These are phyloP conservation scores for Boletus pseudopeckii DNA, from an alignment of 768 basidiomycete species.

Conservation along the genomic window DNA sequence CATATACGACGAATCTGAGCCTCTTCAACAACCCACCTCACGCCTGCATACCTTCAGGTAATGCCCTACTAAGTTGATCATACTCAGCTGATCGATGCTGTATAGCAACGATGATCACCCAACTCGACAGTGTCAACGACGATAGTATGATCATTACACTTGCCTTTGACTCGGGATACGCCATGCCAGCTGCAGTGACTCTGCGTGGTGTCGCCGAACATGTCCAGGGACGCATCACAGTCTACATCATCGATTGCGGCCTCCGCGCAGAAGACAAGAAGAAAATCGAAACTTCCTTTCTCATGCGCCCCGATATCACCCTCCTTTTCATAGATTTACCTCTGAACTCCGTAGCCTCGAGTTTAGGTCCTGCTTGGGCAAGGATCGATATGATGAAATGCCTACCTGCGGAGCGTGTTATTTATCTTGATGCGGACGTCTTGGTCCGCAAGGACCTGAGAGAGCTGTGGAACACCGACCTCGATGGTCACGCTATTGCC, in stretches of 20 bases:
- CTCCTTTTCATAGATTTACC: neutral
- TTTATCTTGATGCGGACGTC: neutral
- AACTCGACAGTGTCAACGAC: neutral
- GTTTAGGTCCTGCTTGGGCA: neutral
- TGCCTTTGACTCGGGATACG: neutral
- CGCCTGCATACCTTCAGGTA: neutral
- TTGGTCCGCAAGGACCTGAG: neutral
- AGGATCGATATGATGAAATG: neutral
- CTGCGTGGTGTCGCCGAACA: neutral
- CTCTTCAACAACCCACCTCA: neutral
- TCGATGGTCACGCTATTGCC: neutral
- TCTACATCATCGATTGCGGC: neutral
- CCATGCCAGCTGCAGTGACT: neutral
- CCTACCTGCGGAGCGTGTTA: neutral
- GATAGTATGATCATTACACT: neutral
- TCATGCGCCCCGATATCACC: neutral
- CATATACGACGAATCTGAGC: neutral
- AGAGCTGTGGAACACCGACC: neutral
- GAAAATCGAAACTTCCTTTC: neutral
- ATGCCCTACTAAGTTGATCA: neutral
- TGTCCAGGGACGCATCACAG: neutral
- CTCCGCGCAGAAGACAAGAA: neutral
- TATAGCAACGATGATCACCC: neutral
- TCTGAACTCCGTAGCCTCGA: neutral
- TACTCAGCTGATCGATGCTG: neutral